Evolutionary conservation across 495 filamentous ascomycete genomes (phyloP), one percentile per base, ranked within the genome.

Genomic region (Jackrogersella minutella): DNA sequence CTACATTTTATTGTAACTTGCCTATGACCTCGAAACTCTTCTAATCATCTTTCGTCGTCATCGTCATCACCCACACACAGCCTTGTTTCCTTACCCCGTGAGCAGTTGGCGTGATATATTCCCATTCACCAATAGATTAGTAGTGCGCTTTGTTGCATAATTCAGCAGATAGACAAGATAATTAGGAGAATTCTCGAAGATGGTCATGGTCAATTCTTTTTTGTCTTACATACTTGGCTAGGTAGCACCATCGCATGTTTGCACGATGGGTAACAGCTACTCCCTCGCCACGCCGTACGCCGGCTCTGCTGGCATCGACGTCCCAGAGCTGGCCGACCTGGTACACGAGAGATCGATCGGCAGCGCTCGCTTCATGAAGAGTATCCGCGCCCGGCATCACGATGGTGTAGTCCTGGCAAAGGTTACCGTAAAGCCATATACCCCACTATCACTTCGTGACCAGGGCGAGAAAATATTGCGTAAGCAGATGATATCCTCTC

Each of bases 321-420:
- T 96, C 16, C 90, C 93, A 34, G 96, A 98, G 82, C 86, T 98
- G 36, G 84, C 89, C 37, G 93, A 97, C 72, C 76, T 97, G 64
- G 84, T 86, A 26, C 97, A 97, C 82, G 95, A 99, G 77, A 93
- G 90, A 77, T 91, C 93, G 13, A 88, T 98, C 72, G 96, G 95
- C 44, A 90, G 88, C 56, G 93, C 92, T n/a, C 86, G 95, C 26
- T 97, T 99, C 73, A 94, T 98, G 88, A 98, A 98, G 78, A 94
- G 90, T 66, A 93, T 98, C 64, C 86, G 93, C 61, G 96, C 96
- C 14, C 83, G 93, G 47, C 90, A 96, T 74, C 88, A 88, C 46
- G 90, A 97, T 83, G 95, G 96, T 46, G 79, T 96, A 14, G 93
- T 95, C 17, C 88, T 97, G 54, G 92, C 93, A 71, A 98, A 97